phyloP scores from a whole-genome alignment of 352 stramenopile genomes.

The Plasmopara viticola region DNA sequence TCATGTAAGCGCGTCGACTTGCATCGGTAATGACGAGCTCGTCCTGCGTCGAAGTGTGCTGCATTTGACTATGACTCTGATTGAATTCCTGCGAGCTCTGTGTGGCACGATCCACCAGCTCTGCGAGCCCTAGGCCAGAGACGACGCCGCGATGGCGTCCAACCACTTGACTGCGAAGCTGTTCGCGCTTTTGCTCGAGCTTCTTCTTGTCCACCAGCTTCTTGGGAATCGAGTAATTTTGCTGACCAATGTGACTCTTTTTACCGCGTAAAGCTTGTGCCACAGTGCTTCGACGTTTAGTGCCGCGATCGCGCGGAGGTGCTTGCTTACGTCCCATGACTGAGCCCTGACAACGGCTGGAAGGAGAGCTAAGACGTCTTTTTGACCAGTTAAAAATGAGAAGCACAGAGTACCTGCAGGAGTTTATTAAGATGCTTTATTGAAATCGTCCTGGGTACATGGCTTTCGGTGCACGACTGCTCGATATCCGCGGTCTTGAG shows the following conservation, averaged over 20 bases:
- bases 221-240: slow-evolving; percentile 19
- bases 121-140: slow-evolving; percentile 39
- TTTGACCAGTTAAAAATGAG: too few species aligned
- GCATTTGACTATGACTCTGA: slow-evolving; percentile 27
- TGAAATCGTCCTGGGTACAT: too few species aligned
- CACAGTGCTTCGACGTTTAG: slow-evolving; percentile 25
- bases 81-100: slow-evolving; percentile 42
- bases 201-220: slow-evolving; percentile 46
- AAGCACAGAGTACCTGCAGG: too few species aligned
- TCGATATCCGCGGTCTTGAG: too few species aligned
- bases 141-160: slow-evolving; percentile 30
- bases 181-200: slow-evolving; percentile 56
- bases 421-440: too few species aligned
- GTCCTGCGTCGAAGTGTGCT: slow-evolving; percentile 10
- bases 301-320: slow-evolving; percentile 12
- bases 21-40: slow-evolving; percentile 74
- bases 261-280: slow-evolving; percentile 18
- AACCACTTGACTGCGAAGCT: slow-evolving; percentile 50
- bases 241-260: slow-evolving; percentile 21
- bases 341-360: slow-evolving; percentile 12
- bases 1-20: slow-evolving; percentile 92
- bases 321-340: slow-evolving; percentile 21
- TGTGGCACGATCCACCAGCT: slow-evolving; percentile 39
- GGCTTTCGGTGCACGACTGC: too few species aligned
- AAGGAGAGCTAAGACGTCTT: background rate